These are phyloP conservation scores for Sugiyamaella marilandica DNA, from an alignment of 805 yeast genomes.

Conservation along the genomic window DNA sequence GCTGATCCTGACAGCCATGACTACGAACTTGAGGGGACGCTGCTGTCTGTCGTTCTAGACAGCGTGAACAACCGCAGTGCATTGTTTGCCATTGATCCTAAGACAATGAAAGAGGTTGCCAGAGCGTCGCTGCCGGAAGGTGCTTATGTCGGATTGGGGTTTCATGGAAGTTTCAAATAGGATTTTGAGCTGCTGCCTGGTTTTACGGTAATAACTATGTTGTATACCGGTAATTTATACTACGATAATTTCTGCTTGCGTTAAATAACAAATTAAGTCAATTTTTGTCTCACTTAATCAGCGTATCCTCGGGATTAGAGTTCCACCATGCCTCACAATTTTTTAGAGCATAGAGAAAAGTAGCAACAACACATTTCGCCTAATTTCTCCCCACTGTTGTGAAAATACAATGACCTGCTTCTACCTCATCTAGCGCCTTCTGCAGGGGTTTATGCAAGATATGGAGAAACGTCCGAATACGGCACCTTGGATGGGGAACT, in stretches of 20 bases:
- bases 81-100: conserved; percentile 16
- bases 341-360: neutral
- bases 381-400: neutral
- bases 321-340: neutral
- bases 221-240: too few relatives aligned
- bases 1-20: conserved; percentile 2
- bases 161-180: conserved; percentile 13
- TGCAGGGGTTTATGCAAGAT: too few relatives aligned
- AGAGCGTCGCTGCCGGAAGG: conserved; percentile 13
- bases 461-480: too few relatives aligned
- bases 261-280: too few relatives aligned
- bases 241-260: too few relatives aligned
- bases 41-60: conserved; percentile 15
- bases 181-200: neutral
- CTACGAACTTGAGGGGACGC: conserved; percentile 15
- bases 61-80: conserved; percentile 10
- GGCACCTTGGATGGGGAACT: too few relatives aligned
- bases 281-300: neutral
- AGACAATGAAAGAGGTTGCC: conserved; percentile 14
- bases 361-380: neutral
- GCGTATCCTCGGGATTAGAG: neutral
- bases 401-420: too few relatives aligned
- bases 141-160: conserved; percentile 16
- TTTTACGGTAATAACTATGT: too few relatives aligned
- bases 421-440: too few relatives aligned